Evolutionary conservation across 2,329 filamentous ascomycete species (phyloP).

Genomic region (Aschersonia sp.): DNA sequence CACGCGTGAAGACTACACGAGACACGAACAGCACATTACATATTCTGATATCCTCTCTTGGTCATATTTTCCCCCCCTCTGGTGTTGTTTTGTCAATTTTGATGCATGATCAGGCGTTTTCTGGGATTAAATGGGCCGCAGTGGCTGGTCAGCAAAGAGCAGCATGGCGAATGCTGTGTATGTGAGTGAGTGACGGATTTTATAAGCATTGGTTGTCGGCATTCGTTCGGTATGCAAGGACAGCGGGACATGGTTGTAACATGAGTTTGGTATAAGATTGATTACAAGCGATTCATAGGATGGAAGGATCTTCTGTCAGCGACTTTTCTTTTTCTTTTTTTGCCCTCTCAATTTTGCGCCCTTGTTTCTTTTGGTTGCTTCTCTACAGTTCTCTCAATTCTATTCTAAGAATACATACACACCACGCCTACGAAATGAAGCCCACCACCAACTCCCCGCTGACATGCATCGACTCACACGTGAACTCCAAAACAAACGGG

Average conservation of each 20-base stretch:
- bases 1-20: slow-evolving; percentile 12
- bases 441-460: not conserved
- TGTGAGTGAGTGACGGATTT: too few species aligned
- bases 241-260: too few species aligned
- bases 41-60: not conserved
- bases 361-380: too few species aligned
- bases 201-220: too few species aligned
- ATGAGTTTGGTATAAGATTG: too few species aligned
- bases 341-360: not conserved
- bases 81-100: not conserved
- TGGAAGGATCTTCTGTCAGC: not conserved
- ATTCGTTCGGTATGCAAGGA: too few species aligned
- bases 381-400: too few species aligned
- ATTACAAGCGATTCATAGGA: too few species aligned
- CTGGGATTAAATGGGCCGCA: not conserved
- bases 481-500: too few species aligned
- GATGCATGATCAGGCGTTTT: not conserved
- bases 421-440: not conserved
- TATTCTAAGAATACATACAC: too few species aligned
- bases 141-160: too few species aligned
- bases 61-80: not conserved
- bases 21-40: not conserved
- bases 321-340: not conserved
- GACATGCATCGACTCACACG: not conserved
- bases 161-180: too few species aligned